These are phyloP conservation scores for Suhomyces faveliae DNA, from an alignment of 805 yeast species.

Conservation along the genomic window DNA sequence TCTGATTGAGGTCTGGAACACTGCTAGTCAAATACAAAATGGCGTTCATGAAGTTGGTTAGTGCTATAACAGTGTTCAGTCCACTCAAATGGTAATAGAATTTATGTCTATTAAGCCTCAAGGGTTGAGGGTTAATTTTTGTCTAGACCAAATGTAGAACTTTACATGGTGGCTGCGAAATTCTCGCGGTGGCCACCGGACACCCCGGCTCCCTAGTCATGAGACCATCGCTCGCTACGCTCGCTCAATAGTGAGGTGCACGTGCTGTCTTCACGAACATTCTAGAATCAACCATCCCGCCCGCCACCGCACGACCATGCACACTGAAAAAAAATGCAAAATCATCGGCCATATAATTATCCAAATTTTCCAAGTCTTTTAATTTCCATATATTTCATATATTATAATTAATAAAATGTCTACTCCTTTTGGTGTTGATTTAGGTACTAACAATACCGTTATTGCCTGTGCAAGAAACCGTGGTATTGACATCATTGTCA, in stretches of 20 bases:
- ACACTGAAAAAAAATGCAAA: conserved; percentile 5
- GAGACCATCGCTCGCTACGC: neutral
- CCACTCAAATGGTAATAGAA: too few species aligned
- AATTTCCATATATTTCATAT: neutral
- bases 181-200: too few species aligned
- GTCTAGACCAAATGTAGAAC: too few species aligned
- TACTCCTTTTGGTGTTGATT: conserved; percentile 95
- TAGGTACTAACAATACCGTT: conserved; percentile 92
- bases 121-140: too few species aligned
- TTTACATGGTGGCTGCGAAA: too few species aligned
- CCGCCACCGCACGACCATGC: conserved; percentile 1
- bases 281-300: conserved; percentile 2
- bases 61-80: too few species aligned
- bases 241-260: neutral
- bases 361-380: neutral
- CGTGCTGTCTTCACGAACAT: conserved; percentile 1
- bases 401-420: conserved; percentile 52
- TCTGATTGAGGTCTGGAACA: too few species aligned
- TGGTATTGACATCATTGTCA: conserved; percentile 97
- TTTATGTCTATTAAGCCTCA: too few species aligned
- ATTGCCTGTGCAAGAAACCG: conserved; percentile 96
- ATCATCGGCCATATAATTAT: conserved; percentile 2
- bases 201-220: too few species aligned
- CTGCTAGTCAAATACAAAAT: too few species aligned
- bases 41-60: too few species aligned